These are phyloP conservation scores for Casuarina glauca DNA, from an alignment of 306 rosid species.

Conservation along the genomic window DNA sequence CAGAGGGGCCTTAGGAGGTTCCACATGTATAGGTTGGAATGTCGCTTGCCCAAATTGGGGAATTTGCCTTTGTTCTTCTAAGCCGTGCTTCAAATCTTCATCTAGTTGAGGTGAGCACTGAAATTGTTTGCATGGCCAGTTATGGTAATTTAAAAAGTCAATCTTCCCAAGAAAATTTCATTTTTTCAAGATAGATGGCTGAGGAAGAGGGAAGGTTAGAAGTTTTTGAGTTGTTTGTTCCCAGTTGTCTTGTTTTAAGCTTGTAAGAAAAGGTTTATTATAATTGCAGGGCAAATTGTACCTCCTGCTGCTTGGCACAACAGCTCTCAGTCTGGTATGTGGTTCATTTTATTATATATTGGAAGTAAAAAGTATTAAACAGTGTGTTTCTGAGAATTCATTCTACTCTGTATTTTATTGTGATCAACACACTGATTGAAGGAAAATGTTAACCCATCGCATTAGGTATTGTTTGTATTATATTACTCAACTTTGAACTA, in stretches of 20 bases:
- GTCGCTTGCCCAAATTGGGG: conserved; percentile 98
- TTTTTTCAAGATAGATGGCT: no score
- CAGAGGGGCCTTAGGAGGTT: conserved; percentile 54
- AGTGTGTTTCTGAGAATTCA: conserved; percentile 16
- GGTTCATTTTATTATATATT: conserved; percentile 3
- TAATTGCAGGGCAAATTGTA: conserved; percentile 84
- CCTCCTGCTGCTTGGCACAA: conserved; percentile 86
- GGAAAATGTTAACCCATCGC: background rate
- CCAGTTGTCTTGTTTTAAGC: no score
- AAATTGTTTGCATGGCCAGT: conserved; percentile 4
- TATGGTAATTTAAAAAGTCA: no score
- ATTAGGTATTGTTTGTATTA: conserved; percentile 7
- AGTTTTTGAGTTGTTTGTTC: no score
- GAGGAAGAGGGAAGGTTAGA: no score
- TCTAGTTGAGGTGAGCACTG: conserved; percentile 80
- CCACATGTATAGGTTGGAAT: conserved; percentile 87
- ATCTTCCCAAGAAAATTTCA: no score
- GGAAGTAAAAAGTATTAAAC: conserved; percentile 1
- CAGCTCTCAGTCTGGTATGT: conserved; percentile 94
- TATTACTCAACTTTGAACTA: conserved; percentile 13
- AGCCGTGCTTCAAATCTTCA: conserved; percentile 98
- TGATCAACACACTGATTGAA: conserved; percentile 12
- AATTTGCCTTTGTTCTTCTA: conserved; percentile 93
- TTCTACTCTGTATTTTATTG: conserved; percentile 6
- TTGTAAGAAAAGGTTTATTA: background rate